These are phyloP conservation scores for Fusarium sp. DNA, from an alignment of 2,329 filamentous ascomycete genomes.

Conservation along the genomic window DNA sequence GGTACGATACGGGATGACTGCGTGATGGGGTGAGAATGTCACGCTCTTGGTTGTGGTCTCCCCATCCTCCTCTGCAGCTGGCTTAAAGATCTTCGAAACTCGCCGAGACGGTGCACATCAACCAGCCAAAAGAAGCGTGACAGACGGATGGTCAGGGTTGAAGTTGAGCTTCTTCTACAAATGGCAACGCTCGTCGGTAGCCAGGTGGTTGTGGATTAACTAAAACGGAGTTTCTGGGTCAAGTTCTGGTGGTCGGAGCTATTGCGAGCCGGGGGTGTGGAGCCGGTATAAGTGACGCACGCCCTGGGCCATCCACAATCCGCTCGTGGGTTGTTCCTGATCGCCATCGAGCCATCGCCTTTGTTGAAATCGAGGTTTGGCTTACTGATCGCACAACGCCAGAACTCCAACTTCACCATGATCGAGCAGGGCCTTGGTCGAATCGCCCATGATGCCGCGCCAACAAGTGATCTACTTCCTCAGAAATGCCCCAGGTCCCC, in stretches of 20 bases:
- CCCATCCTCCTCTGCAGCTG: slow-evolving; percentile 9
- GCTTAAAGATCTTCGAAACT: slow-evolving; percentile 22
- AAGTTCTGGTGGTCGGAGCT: slow-evolving; percentile 27
- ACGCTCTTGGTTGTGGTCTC: slow-evolving; percentile 24
- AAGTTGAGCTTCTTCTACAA: slow-evolving; percentile 32
- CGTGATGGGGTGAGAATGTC: slow-evolving; percentile 27
- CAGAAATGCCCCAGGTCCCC: slow-evolving; percentile 18
- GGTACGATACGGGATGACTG: neutral
- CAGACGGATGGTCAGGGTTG: slow-evolving; percentile 26
- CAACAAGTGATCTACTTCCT: slow-evolving; percentile 29
- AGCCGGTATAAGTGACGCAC: slow-evolving; percentile 16
- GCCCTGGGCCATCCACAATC: slow-evolving; percentile 9
- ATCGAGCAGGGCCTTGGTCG: slow-evolving; percentile 16
- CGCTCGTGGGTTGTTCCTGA: slow-evolving; percentile 39
- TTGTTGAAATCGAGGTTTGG: slow-evolving; percentile 45
- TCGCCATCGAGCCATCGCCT: slow-evolving; percentile 41
- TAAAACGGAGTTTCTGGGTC: slow-evolving; percentile 25
- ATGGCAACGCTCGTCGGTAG: slow-evolving; percentile 31
- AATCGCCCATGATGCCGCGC: slow-evolving; percentile 23
- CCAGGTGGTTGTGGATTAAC: slow-evolving; percentile 30
- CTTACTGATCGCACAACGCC: slow-evolving; percentile 42
- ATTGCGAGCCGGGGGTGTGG: slow-evolving; percentile 29
- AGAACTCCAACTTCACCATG: slow-evolving; percentile 30
- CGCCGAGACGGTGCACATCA: slow-evolving; percentile 26
- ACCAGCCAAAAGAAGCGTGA: slow-evolving; percentile 23